Conservation (phyloP, 2,329 filamentous ascomycete genomes). For the Verticillium albo-atrum region DNA sequence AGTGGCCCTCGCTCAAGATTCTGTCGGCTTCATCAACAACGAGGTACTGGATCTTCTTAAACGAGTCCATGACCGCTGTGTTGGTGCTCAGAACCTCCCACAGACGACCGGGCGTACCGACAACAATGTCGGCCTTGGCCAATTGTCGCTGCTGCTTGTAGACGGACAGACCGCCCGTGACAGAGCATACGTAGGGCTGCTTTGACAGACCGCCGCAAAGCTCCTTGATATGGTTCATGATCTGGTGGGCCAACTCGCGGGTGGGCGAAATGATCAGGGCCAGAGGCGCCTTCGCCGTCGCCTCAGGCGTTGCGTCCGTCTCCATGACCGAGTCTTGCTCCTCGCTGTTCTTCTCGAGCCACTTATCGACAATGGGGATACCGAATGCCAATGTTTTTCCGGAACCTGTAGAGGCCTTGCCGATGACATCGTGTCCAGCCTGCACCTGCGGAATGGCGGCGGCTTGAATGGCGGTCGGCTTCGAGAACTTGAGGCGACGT, state of each 20-base stretch:
- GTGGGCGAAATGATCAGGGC: slow-evolving; percentile 88
- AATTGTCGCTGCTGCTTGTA: slow-evolving; percentile 90
- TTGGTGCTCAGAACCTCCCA: slow-evolving; percentile 90
- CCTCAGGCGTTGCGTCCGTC: slow-evolving; percentile 15
- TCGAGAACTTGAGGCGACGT: slow-evolving; percentile 72
- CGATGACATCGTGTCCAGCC: slow-evolving; percentile 83
- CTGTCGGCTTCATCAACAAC: slow-evolving; percentile 94
- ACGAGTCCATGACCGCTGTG: slow-evolving; percentile 60
- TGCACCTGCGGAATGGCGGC: slow-evolving; percentile 77
- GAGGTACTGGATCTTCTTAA: slow-evolving; percentile 74
- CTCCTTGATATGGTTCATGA: slow-evolving; percentile 74
- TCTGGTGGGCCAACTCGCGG: slow-evolving; percentile 87
- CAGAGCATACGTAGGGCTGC: slow-evolving; percentile 71
- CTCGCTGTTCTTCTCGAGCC: slow-evolving; percentile 49
- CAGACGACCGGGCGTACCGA: slow-evolving; percentile 85
- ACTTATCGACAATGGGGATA: slow-evolving; percentile 86
- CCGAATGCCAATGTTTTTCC: slow-evolving; percentile 95
- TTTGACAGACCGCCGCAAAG: slow-evolving; percentile 60
- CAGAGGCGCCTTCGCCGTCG: slow-evolving; percentile 46
- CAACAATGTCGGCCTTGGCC: slow-evolving; percentile 81
- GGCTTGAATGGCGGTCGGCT: slow-evolving; percentile 78
- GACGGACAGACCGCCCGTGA: slow-evolving; percentile 90
- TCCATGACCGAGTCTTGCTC: slow-evolving; percentile 12
- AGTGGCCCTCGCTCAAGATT: slow-evolving; percentile 86
- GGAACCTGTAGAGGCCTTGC: slow-evolving; percentile 93